A percentile compares a stretch with the other conserved stretches of the same genome.
These are phyloP conservation scores for Boletellus ananiceps DNA, from an alignment of 768 basidiomycete genomes.

Conservation along the genomic window DNA sequence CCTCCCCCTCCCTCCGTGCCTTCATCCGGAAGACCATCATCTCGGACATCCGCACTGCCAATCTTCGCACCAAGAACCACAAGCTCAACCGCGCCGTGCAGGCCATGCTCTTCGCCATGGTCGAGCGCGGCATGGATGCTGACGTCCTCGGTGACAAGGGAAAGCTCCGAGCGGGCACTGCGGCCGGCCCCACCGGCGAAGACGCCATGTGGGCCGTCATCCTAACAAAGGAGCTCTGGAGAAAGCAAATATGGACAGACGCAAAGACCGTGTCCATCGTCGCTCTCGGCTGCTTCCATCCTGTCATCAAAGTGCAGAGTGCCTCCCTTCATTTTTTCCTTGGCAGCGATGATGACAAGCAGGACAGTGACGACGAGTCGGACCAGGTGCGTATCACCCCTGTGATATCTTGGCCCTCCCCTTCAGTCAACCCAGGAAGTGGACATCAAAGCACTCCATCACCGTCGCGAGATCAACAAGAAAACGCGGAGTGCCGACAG, in stretches of 20 bases:
- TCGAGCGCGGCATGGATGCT: conserved; percentile 84
- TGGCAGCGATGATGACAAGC: conserved; percentile 74
- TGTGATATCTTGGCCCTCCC: not conserved
- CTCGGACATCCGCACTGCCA: conserved; percentile 88
- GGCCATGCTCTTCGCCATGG: conserved; percentile 93
- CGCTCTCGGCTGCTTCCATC: conserved; percentile 89
- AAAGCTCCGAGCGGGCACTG: conserved; percentile 47
- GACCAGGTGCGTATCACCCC: conserved; percentile 30
- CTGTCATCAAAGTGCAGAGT: conserved; percentile 88
- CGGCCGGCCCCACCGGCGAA: conserved; percentile 49
- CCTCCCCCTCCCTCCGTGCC: conserved; percentile 74
- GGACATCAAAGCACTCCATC: conserved; percentile 71
- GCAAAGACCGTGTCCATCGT: conserved; percentile 91
- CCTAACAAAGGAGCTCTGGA: conserved; percentile 90
- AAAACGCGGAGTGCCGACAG: conserved; percentile 82
- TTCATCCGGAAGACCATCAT: conserved; percentile 93
- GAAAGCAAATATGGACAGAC: conserved; percentile 89
- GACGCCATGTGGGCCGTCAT: conserved; percentile 99
- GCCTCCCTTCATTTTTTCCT: conserved; percentile 96
- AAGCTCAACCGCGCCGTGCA: conserved; percentile 96
- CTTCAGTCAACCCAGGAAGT: conserved; percentile 40
- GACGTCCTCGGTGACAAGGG: conserved; percentile 84
- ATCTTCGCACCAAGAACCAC: conserved; percentile 84
- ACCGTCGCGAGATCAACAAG: conserved; percentile 90
- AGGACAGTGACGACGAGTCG: conserved; percentile 71